Evolutionary conservation across 2,329 filamentous ascomycete species (phyloP).

Genomic region (Metarhizium guizhouense): DNA sequence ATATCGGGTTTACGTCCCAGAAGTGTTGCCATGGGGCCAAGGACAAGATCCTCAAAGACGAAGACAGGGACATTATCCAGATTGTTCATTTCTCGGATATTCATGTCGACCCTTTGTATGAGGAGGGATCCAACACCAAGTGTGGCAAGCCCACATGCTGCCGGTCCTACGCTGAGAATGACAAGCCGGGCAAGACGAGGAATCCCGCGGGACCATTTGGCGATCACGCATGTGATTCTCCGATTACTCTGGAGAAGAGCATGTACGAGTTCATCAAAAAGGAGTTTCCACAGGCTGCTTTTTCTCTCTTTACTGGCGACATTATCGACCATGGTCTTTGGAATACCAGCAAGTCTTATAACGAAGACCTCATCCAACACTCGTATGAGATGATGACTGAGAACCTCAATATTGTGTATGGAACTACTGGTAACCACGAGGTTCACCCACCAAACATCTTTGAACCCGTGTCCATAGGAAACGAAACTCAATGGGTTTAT

Average conservation of each 20-base stretch:
- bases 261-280: slow-evolving; percentile 42
- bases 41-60: slow-evolving; percentile 30
- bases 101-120: slow-evolving; percentile 47
- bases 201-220: slow-evolving; percentile 42
- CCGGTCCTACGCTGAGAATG: slow-evolving; percentile 34
- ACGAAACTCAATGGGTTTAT: slow-evolving; percentile 43
- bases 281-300: slow-evolving; percentile 35
- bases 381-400: slow-evolving; percentile 38
- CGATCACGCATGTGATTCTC: slow-evolving; percentile 42
- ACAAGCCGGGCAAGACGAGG: slow-evolving; percentile 34
- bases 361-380: slow-evolving; percentile 26
- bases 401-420: slow-evolving; percentile 36
- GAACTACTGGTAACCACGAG: slow-evolving; percentile 50
- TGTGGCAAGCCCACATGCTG: slow-evolving; percentile 53
- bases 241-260: slow-evolving; percentile 40
- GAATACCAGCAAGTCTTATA: slow-evolving; percentile 28
- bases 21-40: slow-evolving; percentile 18
- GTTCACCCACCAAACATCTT: slow-evolving; percentile 43
- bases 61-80: slow-evolving; percentile 35
- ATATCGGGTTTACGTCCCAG: slow-evolving; percentile 32
- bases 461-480: slow-evolving; percentile 28
- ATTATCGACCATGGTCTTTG: slow-evolving; percentile 42
- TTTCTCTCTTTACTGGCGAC: slow-evolving; percentile 50
- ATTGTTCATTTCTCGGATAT: slow-evolving; percentile 52
- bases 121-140: slow-evolving; percentile 39